phyloP scores from a whole-genome alignment of 257 asterid genomes.

The Scutellaria baicalensis region DNA sequence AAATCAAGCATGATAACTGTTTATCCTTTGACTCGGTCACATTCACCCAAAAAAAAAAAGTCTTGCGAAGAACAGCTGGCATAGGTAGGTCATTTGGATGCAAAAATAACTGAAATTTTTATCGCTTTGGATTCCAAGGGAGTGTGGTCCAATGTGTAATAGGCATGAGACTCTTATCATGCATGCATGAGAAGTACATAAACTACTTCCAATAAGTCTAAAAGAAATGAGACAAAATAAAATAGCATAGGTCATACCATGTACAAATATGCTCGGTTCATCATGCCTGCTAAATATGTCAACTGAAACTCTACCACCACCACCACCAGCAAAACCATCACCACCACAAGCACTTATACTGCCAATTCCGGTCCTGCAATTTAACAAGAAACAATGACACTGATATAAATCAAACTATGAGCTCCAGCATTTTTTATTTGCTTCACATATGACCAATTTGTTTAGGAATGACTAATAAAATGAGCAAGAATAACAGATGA shows the following conservation, averaged over 20 bases:
- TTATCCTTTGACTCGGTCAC: not conserved
- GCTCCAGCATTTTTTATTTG: not conserved
- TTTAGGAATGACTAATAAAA: not conserved
- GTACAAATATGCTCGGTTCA: slow-evolving; percentile 57
- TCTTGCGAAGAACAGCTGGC: not conserved
- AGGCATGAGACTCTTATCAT: not conserved
- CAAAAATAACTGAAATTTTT: not conserved
- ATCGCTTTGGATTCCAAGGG: not conserved
- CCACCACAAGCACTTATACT: slow-evolving; percentile 89
- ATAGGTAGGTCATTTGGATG: not conserved
- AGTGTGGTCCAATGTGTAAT: not conserved
- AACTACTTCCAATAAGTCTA: not conserved
- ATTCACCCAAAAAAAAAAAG: not conserved
- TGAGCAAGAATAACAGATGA: not conserved
- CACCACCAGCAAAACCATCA: slow-evolving; percentile 93
- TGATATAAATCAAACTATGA: slow-evolving; percentile 11
- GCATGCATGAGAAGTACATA: not conserved
- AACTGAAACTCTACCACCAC: slow-evolving; percentile 97
- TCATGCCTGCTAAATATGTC: slow-evolving; percentile 92
- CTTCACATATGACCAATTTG: not conserved
- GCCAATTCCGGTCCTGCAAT: slow-evolving; percentile 88
- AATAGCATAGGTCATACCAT: slow-evolving; percentile 46
- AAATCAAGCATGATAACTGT: not conserved
- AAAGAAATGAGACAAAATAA: not conserved
- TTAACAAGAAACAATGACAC: slow-evolving; percentile 20